phyloP scores from a whole-genome alignment of 495 filamentous ascomycete genomes.

The Tuber indicum region DNA sequence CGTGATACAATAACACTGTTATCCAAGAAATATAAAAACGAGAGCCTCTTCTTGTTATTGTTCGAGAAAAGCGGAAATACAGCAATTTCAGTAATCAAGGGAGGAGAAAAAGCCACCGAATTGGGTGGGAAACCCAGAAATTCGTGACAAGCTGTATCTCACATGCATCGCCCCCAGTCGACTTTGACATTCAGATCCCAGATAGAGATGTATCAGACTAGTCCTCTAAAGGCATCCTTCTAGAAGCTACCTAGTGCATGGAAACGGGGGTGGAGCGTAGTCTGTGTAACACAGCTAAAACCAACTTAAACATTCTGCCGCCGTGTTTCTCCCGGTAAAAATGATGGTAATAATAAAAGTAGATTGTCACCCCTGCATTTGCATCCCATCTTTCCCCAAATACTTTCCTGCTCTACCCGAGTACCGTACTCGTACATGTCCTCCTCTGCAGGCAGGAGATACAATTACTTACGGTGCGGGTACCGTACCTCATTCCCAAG shows the following conservation, averaged over 20 bases:
- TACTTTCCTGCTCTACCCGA: neutral
- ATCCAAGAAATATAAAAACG: neutral
- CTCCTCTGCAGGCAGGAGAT: neutral
- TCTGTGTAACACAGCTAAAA: slow-evolving; percentile 3
- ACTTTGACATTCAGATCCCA: slow-evolving; percentile 6
- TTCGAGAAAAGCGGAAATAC: neutral
- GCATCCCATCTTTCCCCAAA: neutral
- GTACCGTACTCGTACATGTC: neutral
- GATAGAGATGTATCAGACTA: neutral
- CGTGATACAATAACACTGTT: neutral
- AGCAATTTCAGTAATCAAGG: neutral
- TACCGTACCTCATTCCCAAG: neutral
- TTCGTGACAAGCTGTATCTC: neutral
- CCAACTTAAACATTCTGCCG: neutral
- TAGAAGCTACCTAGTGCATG: neutral
- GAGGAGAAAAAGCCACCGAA: neutral
- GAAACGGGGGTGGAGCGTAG: neutral
- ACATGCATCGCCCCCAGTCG: slow-evolving; percentile 3
- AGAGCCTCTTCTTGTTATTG: neutral
- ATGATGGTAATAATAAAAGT: neutral
- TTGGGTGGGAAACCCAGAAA: neutral
- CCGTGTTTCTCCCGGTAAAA: neutral
- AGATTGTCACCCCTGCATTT: neutral
- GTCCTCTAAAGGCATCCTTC: neutral
- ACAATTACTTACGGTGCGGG: neutral